Base-by-base conservation (phyloP, 164 flowering plant species). In the Nymphaea thermarum region DNA sequence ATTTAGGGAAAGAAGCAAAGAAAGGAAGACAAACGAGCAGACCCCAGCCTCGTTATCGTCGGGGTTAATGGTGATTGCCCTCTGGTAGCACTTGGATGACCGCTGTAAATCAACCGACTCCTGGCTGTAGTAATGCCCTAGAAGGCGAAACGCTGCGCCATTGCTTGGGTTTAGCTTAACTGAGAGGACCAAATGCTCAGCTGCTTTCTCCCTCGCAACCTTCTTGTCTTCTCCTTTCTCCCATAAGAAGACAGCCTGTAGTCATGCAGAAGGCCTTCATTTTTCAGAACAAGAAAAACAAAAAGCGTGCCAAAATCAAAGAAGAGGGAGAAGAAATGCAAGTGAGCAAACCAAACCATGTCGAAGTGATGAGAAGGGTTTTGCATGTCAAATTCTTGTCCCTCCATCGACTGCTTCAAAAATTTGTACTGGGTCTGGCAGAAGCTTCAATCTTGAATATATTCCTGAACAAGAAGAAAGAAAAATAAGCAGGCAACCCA, bases 61-160 rank as follows among this genome's bases (percentile, higher is more conserved):
- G 0, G 97, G 93, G 70, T 77, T 73, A 43, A 90, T 81, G 10
- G 82, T 59, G n/a, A 95, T 77, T 3, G 98, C 96, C 68, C 94
- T 82, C 78, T 88, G 93, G 71, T 87, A 94, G 76, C 99, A 91
- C 81, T 89, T 91, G 67, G 79, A 69, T 67, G 99, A 91, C 73
- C 97, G 81, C 64, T 81, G 83, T 3, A 64, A 6, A 71, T 88
- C 93, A 5, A 66, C 47, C 1, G 77, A 73, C 42, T 74, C 70
- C 12, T 41, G 68, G n/a, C 80, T 67, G 72, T 91, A 94, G 71
- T 83, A 91, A 73, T 85, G 83, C 4, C 97, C 98, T 69, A 94
- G 66, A 67, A 80, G 87, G 25, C 81, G 83, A 76, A 94, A 94
- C 1, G 96, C 82, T 18, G 70, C 73, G 6, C 80, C 90, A 73